phyloP scores from a whole-genome alignment of 805 yeast species.

The Hanseniaspora lachancei region DNA sequence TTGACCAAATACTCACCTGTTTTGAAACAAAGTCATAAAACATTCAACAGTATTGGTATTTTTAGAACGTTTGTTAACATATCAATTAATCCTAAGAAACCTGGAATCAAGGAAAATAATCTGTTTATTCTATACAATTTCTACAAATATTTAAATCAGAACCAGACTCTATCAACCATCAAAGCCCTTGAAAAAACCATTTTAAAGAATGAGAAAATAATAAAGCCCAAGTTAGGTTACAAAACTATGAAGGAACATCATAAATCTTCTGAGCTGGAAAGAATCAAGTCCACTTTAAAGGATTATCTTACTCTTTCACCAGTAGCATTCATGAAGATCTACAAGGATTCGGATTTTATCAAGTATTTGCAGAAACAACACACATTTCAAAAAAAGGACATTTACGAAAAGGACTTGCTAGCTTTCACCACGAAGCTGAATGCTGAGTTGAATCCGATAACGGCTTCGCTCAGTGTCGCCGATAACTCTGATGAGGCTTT shows the following conservation, averaged over 20 bases:
- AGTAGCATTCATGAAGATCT: neutral
- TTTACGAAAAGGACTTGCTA: neutral
- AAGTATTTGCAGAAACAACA: neutral
- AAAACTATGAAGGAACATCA: neutral
- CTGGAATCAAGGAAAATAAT: neutral
- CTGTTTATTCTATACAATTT: slow-evolving; percentile 2
- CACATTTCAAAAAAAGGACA: neutral
- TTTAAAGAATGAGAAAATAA: neutral
- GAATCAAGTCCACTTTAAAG: neutral
- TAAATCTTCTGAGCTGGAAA: neutral
- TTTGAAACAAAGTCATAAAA: neutral
- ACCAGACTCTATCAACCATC: neutral
- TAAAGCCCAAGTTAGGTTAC: neutral
- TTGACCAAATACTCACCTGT: neutral
- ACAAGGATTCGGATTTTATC: neutral
- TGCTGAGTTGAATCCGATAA: neutral
- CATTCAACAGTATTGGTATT: neutral
- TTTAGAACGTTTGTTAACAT: neutral
- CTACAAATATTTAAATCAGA: neutral
- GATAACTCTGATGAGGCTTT: neutral
- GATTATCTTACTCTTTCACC: slow-evolving; percentile 3
- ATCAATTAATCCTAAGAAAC: neutral
- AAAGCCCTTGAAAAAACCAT: neutral
- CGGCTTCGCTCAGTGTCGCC: neutral
- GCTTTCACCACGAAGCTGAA: neutral